Evolutionary conservation across 2,329 filamentous ascomycete species (phyloP), one percentile per base, ranked within the genome.

Genomic region (Fusarium nodosum): DNA sequence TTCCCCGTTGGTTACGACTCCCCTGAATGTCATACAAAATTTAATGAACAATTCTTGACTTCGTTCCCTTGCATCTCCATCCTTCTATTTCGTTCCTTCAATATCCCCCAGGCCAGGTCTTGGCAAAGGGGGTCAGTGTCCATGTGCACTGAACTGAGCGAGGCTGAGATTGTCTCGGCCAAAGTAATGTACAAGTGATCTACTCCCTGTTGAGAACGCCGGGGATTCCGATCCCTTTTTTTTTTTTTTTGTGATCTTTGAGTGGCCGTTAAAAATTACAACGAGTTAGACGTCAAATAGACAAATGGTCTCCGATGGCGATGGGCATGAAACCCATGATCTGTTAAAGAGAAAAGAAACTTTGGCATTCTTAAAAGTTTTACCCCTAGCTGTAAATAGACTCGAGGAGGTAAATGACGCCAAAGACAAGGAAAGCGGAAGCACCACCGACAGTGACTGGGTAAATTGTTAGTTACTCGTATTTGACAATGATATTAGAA

Each of bases 391-490:
- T 80, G 76, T 88, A 89, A 76, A 94, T 82, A 16, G 91, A 91
- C 80, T 98, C 95, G 64, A 94, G 84, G 38, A 97, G 82, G 81
- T 99, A 99, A 72, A 99, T 94, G 73, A 97, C 81, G 64, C 94
- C 95, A 77, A 99, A 99, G 31, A 94, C 81, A 48, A 98, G 84
- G 83, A 99, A 99, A 18, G 95, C 94, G 59, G 92, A 82, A 10
- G 96, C 95, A 64, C 96, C 96, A 68, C 96, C 95, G 53, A 98
- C 86, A 33, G 95, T 98, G 36, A 98, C 96, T 97, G 68, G 39
- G 48, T 16, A 10, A 9, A 7, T 38, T 42, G 65, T 79, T 73
- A 78, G 73, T 46, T 44, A 28, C 70, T 61, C 13, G 12, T 9
- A 11, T 38, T 41, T 15, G 7, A 36, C 16, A 5, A 18, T 11